Evolutionary conservation across 2,329 filamentous ascomycete genomes (phyloP).

Genomic region (Allantophomopsis lycopodina): DNA sequence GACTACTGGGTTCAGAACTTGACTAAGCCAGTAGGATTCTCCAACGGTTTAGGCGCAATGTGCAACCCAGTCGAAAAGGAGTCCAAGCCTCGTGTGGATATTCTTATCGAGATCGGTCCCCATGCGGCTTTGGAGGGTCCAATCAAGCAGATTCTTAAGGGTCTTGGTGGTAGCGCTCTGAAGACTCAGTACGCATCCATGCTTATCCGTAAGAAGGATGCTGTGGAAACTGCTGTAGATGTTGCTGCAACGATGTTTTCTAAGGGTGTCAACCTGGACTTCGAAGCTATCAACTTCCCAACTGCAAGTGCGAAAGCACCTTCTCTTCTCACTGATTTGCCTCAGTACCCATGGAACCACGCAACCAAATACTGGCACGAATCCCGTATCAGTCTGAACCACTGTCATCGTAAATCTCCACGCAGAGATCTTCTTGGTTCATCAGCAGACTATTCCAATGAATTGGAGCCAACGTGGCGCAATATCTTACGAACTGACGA

Average conservation of each 20-base stretch:
- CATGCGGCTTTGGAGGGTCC: conserved; percentile 3
- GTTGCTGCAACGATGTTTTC: conserved; percentile 29
- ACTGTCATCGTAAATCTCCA: conserved; percentile 21
- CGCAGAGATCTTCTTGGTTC: conserved; percentile 36
- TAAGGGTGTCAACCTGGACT: conserved; percentile 27
- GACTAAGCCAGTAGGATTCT: conserved; percentile 28
- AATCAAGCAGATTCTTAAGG: conserved; percentile 20
- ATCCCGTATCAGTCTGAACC: conserved; percentile 1
- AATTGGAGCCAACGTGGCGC: conserved; percentile 19
- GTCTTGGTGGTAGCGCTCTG: conserved; percentile 24
- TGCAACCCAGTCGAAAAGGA: conserved; percentile 5
- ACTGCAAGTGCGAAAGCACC: conserved; percentile 3
- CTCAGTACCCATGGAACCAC: conserved; percentile 7
- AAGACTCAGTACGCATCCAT: conserved; percentile 22
- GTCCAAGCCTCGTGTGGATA: conserved; percentile 3
- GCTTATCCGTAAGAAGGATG: conserved; percentile 36
- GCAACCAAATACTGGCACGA: conserved; percentile 6
- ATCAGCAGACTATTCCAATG: conserved; percentile 11
- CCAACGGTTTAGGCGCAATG: conserved; percentile 21
- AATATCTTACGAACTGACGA: conserved; percentile 18
- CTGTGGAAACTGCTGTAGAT: conserved; percentile 28
- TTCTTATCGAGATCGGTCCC: conserved; percentile 6
- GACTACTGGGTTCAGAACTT: conserved; percentile 33
- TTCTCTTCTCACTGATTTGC: conserved; percentile 4
- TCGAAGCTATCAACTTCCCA: conserved; percentile 32